A percentile compares a stretch with the other conserved stretches of the same genome.
phyloP scores from a whole-genome alignment of 352 stramenopile genomes.

The Discostella stelligera region DNA sequence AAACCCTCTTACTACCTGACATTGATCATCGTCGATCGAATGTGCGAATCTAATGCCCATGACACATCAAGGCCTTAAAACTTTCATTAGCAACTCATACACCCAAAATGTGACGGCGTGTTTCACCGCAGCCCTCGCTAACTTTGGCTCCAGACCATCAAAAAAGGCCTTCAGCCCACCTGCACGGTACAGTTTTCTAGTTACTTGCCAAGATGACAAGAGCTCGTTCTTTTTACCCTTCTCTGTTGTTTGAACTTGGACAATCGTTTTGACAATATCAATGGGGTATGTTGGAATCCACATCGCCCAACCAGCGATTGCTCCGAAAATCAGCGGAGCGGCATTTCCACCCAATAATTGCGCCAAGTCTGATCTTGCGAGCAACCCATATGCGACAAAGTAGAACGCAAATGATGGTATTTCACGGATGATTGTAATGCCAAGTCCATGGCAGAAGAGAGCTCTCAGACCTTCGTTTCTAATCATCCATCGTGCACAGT shows the following conservation, averaged over 20 bases:
- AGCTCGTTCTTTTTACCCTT: conserved; percentile 30
- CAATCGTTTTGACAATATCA: conserved; percentile 71
- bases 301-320: conserved; percentile 58
- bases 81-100: conserved; percentile 59
- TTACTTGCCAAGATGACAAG: conserved; percentile 40
- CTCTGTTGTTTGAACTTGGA: conserved; percentile 40
- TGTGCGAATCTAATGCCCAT: not conserved
- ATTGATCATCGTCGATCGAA: not conserved
- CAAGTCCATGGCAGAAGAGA: conserved; percentile 59
- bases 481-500: conserved; percentile 63
- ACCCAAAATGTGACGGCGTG: conserved; percentile 79
- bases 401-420: conserved; percentile 73
- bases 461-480: conserved; percentile 56
- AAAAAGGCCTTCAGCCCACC: conserved; percentile 66
- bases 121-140: conserved; percentile 72
- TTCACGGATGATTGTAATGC: conserved; percentile 57
- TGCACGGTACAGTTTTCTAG: conserved; percentile 57
- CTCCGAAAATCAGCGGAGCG: conserved; percentile 57
- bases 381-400: conserved; percentile 76
- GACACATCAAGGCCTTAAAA: conserved; percentile 16
- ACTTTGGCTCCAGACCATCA: conserved; percentile 69
- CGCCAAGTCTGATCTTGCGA: conserved; percentile 57
- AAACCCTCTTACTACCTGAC: not conserved
- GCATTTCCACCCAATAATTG: conserved; percentile 35
- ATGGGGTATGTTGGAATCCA: conserved; percentile 79